Conservation (phyloP, 768 basidiomycete species). For the Pisolithus orientalis region DNA sequence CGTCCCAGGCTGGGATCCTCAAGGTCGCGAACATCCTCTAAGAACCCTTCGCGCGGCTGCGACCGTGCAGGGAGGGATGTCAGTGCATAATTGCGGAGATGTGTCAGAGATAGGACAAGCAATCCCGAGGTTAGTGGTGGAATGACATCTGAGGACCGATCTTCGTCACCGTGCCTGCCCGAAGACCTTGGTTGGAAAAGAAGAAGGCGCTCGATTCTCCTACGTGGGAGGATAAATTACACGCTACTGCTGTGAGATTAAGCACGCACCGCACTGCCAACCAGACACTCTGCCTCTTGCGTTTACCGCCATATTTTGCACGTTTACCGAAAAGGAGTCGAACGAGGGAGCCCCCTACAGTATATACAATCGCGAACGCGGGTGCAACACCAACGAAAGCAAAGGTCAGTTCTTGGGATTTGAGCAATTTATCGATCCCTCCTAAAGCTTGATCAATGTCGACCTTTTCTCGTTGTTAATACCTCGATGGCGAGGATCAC, state of each 20-base stretch:
- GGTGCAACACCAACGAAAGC: slow-evolving; percentile 97
- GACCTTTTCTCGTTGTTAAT: slow-evolving; percentile 42
- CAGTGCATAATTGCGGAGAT: slow-evolving; percentile 61
- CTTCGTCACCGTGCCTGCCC: slow-evolving; percentile 9
- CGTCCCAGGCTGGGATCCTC: slow-evolving; percentile 67
- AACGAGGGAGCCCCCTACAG: slow-evolving; percentile 47
- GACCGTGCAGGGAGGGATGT: slow-evolving; percentile 50
- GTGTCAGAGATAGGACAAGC: slow-evolving; percentile 63
- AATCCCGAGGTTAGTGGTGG: slow-evolving; percentile 66
- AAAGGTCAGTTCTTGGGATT: slow-evolving; percentile 92
- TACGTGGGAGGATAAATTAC: slow-evolving; percentile 15
- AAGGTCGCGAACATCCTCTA: slow-evolving; percentile 79
- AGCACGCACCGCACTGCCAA: slow-evolving; percentile 56
- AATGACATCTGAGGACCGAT: slow-evolving; percentile 11
- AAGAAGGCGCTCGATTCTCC: slow-evolving; percentile 66
- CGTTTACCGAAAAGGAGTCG: slow-evolving; percentile 45
- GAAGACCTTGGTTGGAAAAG: slow-evolving; percentile 38
- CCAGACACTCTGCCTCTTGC: slow-evolving; percentile 54
- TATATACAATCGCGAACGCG: slow-evolving; percentile 73
- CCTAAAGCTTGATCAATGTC: slow-evolving; percentile 86
- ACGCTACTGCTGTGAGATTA: background rate
- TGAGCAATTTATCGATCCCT: slow-evolving; percentile 90
- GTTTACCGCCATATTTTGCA: slow-evolving; percentile 54
- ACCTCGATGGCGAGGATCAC: background rate
- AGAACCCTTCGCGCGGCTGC: slow-evolving; percentile 65